Evolutionary conservation across 2,329 filamentous ascomycete genomes (phyloP).

Genomic region (Pseudogymnoascus sp.): DNA sequence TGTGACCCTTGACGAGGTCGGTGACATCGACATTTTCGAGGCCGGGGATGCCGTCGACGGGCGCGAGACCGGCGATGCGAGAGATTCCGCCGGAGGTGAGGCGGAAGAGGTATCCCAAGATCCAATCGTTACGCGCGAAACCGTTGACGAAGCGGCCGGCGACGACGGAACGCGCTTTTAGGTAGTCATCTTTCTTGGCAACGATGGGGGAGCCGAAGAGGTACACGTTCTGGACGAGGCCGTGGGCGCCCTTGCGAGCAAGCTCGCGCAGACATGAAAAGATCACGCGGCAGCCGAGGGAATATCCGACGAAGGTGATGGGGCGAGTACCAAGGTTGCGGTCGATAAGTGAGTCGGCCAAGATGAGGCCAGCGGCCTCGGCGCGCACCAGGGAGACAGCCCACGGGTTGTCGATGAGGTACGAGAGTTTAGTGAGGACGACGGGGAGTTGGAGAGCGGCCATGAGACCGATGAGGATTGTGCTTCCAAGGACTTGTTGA

Average conservation of each 20-base stretch:
- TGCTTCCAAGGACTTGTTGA: constrained; percentile 88
- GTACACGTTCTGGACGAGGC: constrained; percentile 90
- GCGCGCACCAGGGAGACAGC: constrained; percentile 90
- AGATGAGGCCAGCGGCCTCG: constrained; percentile 77
- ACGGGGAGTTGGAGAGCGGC: constrained; percentile 86
- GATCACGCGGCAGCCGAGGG: constrained; percentile 83
- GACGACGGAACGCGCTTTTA: constrained; percentile 73
- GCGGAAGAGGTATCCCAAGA: constrained; percentile 90
- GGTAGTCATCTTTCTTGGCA: constrained; percentile 82
- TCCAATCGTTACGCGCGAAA: constrained; percentile 94
- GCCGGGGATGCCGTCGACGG: constrained; percentile 66
- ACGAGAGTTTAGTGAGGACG: constrained; percentile 85
- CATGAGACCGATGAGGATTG: constrained; percentile 83
- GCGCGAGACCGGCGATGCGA: constrained; percentile 73
- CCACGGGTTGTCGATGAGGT: constrained; percentile 98
- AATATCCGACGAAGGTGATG: constrained; percentile 91
- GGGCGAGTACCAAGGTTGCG: constrained; percentile 85
- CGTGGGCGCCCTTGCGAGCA: constrained; percentile 71
- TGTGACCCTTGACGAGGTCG: constrained; percentile 78
- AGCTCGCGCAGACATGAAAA: constrained; percentile 87
- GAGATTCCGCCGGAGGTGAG: constrained; percentile 88
- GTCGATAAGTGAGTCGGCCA: constrained; percentile 89
- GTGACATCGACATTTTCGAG: constrained; percentile 89
- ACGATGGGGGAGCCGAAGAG: constrained; percentile 89
- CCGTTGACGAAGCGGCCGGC: constrained; percentile 92